Conservation (phyloP, 1,139 yeast species). For the Geotrichum carabidarum region DNA sequence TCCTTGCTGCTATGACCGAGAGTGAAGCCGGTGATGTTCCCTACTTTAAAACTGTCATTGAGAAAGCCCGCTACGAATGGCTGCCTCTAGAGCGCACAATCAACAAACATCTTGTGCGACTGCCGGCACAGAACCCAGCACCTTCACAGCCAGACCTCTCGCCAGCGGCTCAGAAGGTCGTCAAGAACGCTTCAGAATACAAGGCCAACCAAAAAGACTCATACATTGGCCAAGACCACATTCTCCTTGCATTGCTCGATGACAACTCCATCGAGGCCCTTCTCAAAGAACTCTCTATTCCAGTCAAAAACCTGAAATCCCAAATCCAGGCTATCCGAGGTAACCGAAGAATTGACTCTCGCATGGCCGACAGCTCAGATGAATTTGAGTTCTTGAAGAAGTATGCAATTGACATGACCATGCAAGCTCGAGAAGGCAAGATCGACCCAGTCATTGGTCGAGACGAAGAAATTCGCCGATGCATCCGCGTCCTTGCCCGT, state of each 20-base stretch:
- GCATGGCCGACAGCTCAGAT: constrained; percentile 87
- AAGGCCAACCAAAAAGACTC: constrained; percentile 85
- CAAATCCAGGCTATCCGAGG: constrained; percentile 88
- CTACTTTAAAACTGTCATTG: constrained; percentile 78
- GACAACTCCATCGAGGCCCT: constrained; percentile 65
- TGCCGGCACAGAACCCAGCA: constrained; percentile 86
- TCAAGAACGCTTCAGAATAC: constrained; percentile 65
- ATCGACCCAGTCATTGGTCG: constrained; percentile 98
- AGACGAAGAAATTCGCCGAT: constrained; percentile 94
- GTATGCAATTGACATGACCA: constrained; percentile 90
- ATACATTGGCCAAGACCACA: constrained; percentile 90
- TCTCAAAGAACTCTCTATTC: constrained; percentile 70
- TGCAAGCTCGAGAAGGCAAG: constrained; percentile 87
- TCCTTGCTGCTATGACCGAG: constrained; percentile 85
- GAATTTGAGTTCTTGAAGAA: constrained; percentile 78
- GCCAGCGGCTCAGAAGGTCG: constrained; percentile 46
- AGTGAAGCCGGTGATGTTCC: constrained; percentile 30
- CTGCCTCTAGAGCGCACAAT: constrained; percentile 70
- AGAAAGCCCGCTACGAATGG: constrained; percentile 88
- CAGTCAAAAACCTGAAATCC: constrained; percentile 64
- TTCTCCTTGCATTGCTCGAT: constrained; percentile 76
- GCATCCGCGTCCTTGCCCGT: constrained; percentile 89
- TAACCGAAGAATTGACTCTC: constrained; percentile 82
- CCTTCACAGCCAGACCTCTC: constrained; percentile 70
- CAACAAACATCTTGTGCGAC: constrained; percentile 71